Percentiles rank a stretch among this genome's conserved stretches.
Evolutionary conservation across 2,329 filamentous ascomycete genomes (phyloP).

Genomic region (Aspergillus tubingensis): DNA sequence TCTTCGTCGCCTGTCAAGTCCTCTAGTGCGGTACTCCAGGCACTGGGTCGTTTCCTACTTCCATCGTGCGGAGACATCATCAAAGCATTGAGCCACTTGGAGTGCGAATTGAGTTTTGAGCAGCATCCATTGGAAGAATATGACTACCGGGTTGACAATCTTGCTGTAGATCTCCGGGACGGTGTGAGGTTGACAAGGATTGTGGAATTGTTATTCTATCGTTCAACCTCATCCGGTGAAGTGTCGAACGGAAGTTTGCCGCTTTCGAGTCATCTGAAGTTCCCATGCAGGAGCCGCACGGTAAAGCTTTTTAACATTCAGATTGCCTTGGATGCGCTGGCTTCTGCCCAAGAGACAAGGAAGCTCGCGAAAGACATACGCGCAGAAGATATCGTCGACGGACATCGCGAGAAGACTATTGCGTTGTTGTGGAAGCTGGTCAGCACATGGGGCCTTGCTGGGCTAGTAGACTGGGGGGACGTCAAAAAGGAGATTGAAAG

Average conservation of each 20-base stretch:
- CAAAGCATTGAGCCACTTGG: conserved; percentile 57
- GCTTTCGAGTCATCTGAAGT: conserved; percentile 60
- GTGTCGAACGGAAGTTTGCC: conserved; percentile 43
- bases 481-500: conserved; percentile 54
- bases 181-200: conserved; percentile 62
- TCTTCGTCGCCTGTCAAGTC: conserved; percentile 57
- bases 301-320: conserved; percentile 63
- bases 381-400: conserved; percentile 63
- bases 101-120: conserved; percentile 56
- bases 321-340: conserved; percentile 57
- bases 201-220: conserved; percentile 59
- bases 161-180: conserved; percentile 64
- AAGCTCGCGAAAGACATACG: conserved; percentile 48
- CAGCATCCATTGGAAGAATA: conserved; percentile 63
- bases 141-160: conserved; percentile 58
- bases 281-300: conserved; percentile 56
- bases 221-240: conserved; percentile 32
- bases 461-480: conserved; percentile 58
- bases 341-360: conserved; percentile 44
- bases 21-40: conserved; percentile 55
- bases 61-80: conserved; percentile 61
- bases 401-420: conserved; percentile 65
- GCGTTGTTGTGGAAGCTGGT: conserved; percentile 62
- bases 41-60: conserved; percentile 55
- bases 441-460: conserved; percentile 56